Evolutionary conservation across 2,329 filamentous ascomycete species (phyloP).

Genomic region (Sporothrix variecibatus): DNA sequence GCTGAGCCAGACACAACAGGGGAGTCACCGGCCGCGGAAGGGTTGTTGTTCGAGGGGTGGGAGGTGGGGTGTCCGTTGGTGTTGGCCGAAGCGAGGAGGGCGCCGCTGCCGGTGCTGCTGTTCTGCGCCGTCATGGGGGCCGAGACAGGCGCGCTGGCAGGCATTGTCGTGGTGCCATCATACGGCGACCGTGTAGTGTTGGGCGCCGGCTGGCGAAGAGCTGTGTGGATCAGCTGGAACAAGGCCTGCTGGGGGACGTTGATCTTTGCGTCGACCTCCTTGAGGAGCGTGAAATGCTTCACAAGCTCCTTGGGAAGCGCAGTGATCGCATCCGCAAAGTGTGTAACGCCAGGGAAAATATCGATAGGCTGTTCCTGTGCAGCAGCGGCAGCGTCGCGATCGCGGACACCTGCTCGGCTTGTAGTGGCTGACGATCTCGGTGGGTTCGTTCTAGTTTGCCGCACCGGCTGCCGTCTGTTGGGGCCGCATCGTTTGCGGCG

Average conservation of each 20-base stretch:
- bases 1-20: conserved; percentile 33
- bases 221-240: conserved; percentile 69
- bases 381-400: conserved; percentile 47
- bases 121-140: conserved; percentile 54
- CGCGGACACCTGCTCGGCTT: conserved; percentile 38
- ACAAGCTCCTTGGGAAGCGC: conserved; percentile 94
- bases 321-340: conserved; percentile 89
- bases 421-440: conserved; percentile 54
- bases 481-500: conserved; percentile 45
- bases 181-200: conserved; percentile 47
- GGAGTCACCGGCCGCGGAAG: background rate
- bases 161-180: conserved; percentile 44
- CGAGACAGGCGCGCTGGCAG: conserved; percentile 41
- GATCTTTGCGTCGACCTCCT: conserved; percentile 97
- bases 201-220: conserved; percentile 54
- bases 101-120: conserved; percentile 46
- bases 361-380: conserved; percentile 62
- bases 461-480: conserved; percentile 39
- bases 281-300: conserved; percentile 90
- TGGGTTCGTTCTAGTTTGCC: conserved; percentile 54
- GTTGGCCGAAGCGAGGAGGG: background rate
- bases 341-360: conserved; percentile 66
- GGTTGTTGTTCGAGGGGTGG: background rate
- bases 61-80: conserved; percentile 38
- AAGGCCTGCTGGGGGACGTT: conserved; percentile 84